These are phyloP conservation scores for Solanum bukasovii DNA, from an alignment of 257 asterid genomes.

Conservation along the genomic window DNA sequence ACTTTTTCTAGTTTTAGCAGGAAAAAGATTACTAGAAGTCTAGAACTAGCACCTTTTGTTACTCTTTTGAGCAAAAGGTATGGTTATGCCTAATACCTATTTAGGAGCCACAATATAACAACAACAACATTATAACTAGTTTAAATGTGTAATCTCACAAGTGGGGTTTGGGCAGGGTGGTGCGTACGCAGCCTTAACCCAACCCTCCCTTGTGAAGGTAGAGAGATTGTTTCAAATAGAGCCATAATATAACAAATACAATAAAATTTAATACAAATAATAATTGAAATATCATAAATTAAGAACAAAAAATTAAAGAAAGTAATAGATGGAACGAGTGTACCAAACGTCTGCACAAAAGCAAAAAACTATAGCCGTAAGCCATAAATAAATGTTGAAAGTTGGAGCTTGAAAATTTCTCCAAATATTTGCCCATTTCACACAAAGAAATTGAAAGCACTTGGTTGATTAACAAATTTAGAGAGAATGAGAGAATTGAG, in stretches of 20 bases:
- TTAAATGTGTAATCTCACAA: neutral
- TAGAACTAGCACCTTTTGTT: neutral
- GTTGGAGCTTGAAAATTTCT: neutral
- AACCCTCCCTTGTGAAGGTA: neutral
- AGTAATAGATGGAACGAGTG: neutral
- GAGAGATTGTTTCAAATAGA: neutral
- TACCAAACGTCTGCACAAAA: neutral
- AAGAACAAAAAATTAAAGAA: neutral
- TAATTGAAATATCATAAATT: neutral
- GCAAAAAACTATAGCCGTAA: neutral
- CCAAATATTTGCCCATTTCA: neutral
- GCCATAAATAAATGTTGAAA: neutral
- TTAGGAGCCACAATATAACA: neutral
- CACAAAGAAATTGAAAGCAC: neutral
- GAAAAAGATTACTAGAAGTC: neutral
- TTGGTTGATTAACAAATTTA: neutral
- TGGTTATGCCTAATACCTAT: neutral
- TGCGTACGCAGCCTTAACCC: neutral
- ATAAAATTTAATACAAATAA: neutral
- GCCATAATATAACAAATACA: neutral
- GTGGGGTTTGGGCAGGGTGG: neutral
- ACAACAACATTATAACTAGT: neutral
- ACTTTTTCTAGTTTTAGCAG: neutral
- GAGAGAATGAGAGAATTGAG: neutral
- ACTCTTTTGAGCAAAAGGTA: neutral